Evolutionary conservation across 129 eudicot genomes (phyloP).

Genomic region (Deinandra increscens): DNA sequence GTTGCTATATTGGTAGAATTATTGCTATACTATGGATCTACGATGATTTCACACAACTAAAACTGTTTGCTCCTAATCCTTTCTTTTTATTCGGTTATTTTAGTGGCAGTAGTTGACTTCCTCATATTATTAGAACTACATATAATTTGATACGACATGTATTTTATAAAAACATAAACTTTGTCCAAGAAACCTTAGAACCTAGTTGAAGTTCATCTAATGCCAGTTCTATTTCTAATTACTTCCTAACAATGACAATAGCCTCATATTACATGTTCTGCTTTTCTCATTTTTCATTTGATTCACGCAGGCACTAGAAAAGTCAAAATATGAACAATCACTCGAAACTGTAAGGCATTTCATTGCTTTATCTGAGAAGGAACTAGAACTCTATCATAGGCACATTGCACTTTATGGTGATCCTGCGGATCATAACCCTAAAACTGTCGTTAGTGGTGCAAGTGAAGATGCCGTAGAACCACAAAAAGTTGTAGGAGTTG

Average conservation of each 20-base stretch:
- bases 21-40: background rate
- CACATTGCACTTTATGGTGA: constrained; percentile 80
- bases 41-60: background rate
- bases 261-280: background rate
- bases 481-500: constrained; percentile 6
- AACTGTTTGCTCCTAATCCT: background rate
- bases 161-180: background rate
- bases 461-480: constrained; percentile 16
- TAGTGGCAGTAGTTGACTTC: background rate
- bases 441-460: constrained; percentile 34
- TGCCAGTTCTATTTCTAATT: background rate
- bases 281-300: constrained; percentile 10
- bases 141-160: background rate
- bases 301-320: constrained; percentile 71
- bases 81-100: background rate
- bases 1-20: background rate
- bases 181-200: background rate
- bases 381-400: constrained; percentile 75
- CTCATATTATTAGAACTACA: background rate
- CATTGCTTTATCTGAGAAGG: constrained; percentile 81
- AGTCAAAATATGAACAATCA: constrained; percentile 94
- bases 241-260: background rate
- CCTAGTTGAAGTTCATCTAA: background rate
- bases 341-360: constrained; percentile 80
- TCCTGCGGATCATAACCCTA: constrained; percentile 38